Evolutionary conservation across 345 rosid genomes (phyloP), one percentile per base, ranked within the genome.

Genomic region (Gossypium sturtianum): DNA sequence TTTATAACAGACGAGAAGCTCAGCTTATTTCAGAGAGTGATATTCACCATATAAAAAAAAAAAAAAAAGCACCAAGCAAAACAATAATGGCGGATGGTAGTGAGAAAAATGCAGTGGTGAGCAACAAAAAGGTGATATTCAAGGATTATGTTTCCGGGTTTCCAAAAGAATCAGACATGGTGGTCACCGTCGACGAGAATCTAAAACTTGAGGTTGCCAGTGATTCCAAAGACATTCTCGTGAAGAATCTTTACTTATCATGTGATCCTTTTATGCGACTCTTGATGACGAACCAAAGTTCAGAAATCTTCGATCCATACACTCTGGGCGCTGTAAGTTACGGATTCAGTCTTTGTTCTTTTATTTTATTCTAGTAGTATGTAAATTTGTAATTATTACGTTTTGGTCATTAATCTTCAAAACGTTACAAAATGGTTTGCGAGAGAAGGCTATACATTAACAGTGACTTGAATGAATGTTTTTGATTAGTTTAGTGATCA

Each of bases 241-340:
- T 90, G 43, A 88, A 88, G 84, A 88, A 87, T 81, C 83, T 88
- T 3, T 86, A 83, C 82, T 74, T 88, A 74, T 88, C 92, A 2
- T 88, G 92, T 45, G 90, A 90, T 77, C 94, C 89, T 1, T 81
- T 70, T 65, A 83, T 81, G 85, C 68, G 86, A 0, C 75, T 71
- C 2, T 79, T 80, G n/a, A 82, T 83, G 89, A 74, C 41, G 75
- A 43, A 6, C 22, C 44, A 1, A 34, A 69, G 65, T 74, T 19
- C 75, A 48, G 75, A 68, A 19, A 51, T 66, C 38, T 74, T 80
- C 62, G 29, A 49, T 20, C 44, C 83, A 2, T 85, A 74, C 69
- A 29, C 27, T 45, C 83, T 75, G 66, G 86, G 80, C 54, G 78
- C 81, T 77, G 89, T 78, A 79, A 76, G 70, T 34, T 34, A 34